Evolutionary conservation across 176 grass and related monocot genomes (phyloP), one percentile per base, ranked within the genome.

Genomic region (Oryza officinalis): DNA sequence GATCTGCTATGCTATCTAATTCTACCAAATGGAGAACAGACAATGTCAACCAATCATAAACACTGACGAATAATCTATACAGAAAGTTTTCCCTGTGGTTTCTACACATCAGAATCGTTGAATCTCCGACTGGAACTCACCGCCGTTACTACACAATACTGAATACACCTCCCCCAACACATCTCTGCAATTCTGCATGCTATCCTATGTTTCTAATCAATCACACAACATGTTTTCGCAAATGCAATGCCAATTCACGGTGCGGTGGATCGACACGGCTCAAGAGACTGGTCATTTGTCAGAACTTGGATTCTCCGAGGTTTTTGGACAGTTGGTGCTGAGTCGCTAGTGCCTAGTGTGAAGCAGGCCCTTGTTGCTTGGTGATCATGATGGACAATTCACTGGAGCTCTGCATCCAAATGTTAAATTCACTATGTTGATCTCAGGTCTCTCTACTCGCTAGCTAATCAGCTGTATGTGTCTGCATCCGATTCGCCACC

Each of bases 11-110:
- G 33, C 33, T 35, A 27, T 74, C 14, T 52, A 74, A 50, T 50
- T 27, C 17, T 52, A 30, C 57, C 10, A 63, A 32, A 46, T 23
- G 8, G 69, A 3, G 5, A 30, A 65, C 60, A 54, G 23, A 52
- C 20, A 61, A 72, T 59, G 57, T 63, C 66, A 84, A 83, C 79
- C 69, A 84, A 78, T 85, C 61, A 79, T n/a, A 93, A 70, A 70
- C 54, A 81, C 67, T 78, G 76, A 88, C 75, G 76, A 88, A 93
- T 74, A 85, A 93, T 84, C 89, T 98, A 88, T 94, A 94, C 85
- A 92, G 63, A 82, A 43, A 74, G 77, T 7, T 72, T 7, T 72
- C 28, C 59, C 88, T 90, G 88, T 90, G 84, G 84, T 86, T 90
- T 83, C 84, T 86, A 82, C 84, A 86, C 73, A 85, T 93, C 77